Conservation (phyloP, 225 moss, liverwort and hornwort species). For the Thuidium tamariscinum region DNA sequence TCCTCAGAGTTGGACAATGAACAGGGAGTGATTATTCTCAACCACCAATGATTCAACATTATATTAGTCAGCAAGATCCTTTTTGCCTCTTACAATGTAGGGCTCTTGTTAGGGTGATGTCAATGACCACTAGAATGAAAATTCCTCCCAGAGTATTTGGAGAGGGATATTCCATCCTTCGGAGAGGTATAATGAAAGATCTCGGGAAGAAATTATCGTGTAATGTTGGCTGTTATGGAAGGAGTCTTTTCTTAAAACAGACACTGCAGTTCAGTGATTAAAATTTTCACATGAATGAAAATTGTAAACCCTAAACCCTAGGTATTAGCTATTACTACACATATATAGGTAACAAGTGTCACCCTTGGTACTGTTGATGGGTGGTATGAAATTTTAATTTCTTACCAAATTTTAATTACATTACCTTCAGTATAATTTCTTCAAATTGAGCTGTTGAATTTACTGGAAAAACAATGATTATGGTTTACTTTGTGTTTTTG, state of each 20-base stretch:
- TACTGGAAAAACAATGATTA: background rate
- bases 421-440: background rate
- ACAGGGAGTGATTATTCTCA: background rate
- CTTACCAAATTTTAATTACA: background rate
- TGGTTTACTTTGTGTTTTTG: too few species aligned
- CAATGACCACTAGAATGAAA: background rate
- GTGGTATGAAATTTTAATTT: too few species aligned
- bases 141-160: background rate
- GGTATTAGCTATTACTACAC: background rate
- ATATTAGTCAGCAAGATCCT: background rate
- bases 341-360: background rate
- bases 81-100: background rate
- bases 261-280: too few species aligned
- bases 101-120: background rate
- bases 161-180: background rate
- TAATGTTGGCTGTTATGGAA: too few species aligned
- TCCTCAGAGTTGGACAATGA: background rate
- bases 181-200: background rate
- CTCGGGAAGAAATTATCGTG: rapidly evolving
- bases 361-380: too few species aligned
- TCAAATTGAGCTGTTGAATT: too few species aligned
- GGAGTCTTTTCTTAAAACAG: too few species aligned
- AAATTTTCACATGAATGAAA: background rate
- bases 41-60: background rate
- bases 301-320: too few species aligned